phyloP scores from a whole-genome alignment of 345 rosid genomes.

The Gossypium rotundifolium region DNA sequence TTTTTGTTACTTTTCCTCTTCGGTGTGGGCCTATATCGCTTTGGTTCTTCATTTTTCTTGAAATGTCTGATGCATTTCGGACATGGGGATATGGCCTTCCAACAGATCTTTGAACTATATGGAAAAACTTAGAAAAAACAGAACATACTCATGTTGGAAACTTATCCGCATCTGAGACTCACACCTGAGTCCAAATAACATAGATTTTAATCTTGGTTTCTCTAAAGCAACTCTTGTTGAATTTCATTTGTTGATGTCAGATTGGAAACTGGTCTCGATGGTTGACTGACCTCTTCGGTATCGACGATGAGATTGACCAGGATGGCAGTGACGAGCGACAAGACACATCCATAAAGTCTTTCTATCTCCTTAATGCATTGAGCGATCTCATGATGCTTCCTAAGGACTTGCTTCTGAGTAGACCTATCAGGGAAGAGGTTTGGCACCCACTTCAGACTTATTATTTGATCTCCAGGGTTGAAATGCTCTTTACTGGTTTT shows the following conservation, averaged over 20 bases:
- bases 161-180: background rate
- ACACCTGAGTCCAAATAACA: background rate
- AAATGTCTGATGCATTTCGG: background rate
- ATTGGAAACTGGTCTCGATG: conserved; percentile 98
- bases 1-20: background rate
- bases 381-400: conserved; percentile 99
- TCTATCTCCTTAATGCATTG: conserved; percentile 77
- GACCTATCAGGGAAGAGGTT: conserved; percentile 78
- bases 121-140: background rate
- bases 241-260: conserved; percentile 31
- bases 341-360: conserved; percentile 62
- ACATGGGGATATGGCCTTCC: background rate
- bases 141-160: no score
- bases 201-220: background rate
- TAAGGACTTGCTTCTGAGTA: conserved; percentile 77
- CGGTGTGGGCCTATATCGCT: background rate
- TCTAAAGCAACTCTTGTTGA: background rate
- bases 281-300: conserved; percentile 79
- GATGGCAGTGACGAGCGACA: conserved; percentile 32
- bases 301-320: conserved; percentile 39
- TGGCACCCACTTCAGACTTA: background rate
- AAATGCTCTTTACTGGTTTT: background rate
- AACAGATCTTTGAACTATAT: background rate
- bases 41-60: background rate
- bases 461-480: background rate